Evolutionary conservation across 768 basidiomycete genomes (phyloP).

Genomic region (Hysterangium stoloniferum): DNA sequence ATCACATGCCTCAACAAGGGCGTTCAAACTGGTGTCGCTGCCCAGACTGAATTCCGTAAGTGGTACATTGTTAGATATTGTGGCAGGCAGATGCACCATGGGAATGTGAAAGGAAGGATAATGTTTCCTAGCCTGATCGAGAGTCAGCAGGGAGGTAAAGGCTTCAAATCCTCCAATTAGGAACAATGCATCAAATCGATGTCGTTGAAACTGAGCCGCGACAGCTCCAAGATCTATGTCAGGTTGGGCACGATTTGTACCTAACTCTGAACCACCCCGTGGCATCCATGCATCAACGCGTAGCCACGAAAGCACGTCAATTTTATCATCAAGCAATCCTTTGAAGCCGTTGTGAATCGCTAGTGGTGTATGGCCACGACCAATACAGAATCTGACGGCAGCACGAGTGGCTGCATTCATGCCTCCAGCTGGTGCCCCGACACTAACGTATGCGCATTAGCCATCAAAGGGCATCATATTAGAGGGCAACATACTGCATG

Average conservation of each 20-base stretch:
- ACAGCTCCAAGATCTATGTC: conserved; percentile 80
- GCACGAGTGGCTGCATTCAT: conserved; percentile 98
- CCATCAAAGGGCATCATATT: not conserved
- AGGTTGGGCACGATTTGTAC: conserved; percentile 88
- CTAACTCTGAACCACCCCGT: conserved; percentile 94
- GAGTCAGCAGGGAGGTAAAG: conserved; percentile 66
- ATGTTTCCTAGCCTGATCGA: conserved; percentile 71
- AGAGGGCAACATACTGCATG: conserved; percentile 64
- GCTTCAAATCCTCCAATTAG: conserved; percentile 97
- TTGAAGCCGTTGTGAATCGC: conserved; percentile 95
- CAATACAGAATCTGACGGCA: conserved; percentile 86
- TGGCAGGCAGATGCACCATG: conserved; percentile 92
- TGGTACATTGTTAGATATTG: conserved; percentile 97
- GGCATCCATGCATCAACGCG: conserved; percentile 95
- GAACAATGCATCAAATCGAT: conserved; percentile 68
- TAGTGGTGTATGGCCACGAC: conserved; percentile 88
- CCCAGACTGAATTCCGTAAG: conserved; percentile 95
- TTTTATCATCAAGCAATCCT: conserved; percentile 84
- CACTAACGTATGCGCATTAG: conserved; percentile 36
- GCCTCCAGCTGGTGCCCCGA: conserved; percentile 95
- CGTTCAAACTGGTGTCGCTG: conserved; percentile 95
- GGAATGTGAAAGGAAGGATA: conserved; percentile 95
- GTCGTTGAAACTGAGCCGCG: conserved; percentile 87
- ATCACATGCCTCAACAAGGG: conserved; percentile 94
- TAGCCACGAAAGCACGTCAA: conserved; percentile 87